Percentiles rank a stretch among this genome's conserved stretches.
Evolutionary conservation across 257 asterid species (phyloP).

Genomic region (Nicotiana paniculata): DNA sequence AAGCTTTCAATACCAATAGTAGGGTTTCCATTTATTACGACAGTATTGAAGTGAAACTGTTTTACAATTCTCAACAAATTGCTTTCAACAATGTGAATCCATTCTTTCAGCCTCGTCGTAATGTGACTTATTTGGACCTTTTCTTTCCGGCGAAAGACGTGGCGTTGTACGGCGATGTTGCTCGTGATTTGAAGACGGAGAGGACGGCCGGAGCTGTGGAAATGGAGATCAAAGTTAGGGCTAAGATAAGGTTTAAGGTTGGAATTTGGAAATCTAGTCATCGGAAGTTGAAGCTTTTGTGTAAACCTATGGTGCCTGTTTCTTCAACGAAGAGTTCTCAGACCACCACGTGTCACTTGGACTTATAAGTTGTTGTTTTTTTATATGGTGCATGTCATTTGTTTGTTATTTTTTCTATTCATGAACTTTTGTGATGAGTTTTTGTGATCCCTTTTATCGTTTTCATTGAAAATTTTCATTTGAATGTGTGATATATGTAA

Average conservation of each 20-base stretch:
- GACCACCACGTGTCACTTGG: conserved; percentile 46
- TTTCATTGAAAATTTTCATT: neutral
- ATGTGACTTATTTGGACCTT: conserved; percentile 53
- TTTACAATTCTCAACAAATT: conserved; percentile 44
- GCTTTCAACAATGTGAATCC: conserved; percentile 46
- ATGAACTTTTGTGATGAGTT: neutral
- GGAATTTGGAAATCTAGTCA: conserved; percentile 55
- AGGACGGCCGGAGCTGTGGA: conserved; percentile 38
- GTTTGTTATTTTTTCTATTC: neutral
- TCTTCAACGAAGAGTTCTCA: conserved; percentile 37
- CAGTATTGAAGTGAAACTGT: conserved; percentile 44
- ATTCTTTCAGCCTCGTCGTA: conserved; percentile 51
- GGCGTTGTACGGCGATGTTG: conserved; percentile 38
- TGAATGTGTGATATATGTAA: neutral
- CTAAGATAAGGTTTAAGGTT: conserved; percentile 60
- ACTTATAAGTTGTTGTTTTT: conserved; percentile 10
- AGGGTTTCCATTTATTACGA: conserved; percentile 70
- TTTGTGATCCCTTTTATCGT: neutral
- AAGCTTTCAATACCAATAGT: conserved; percentile 36
- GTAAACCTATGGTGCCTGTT: conserved; percentile 43
- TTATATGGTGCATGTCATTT: neutral
- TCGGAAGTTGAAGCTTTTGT: conserved; percentile 43
- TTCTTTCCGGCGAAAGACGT: conserved; percentile 40
- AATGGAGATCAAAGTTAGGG: conserved; percentile 49
- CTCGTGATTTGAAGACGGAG: conserved; percentile 53